phyloP scores from a whole-genome alignment of 352 stramenopile species.

The Pythium oligandrum region DNA sequence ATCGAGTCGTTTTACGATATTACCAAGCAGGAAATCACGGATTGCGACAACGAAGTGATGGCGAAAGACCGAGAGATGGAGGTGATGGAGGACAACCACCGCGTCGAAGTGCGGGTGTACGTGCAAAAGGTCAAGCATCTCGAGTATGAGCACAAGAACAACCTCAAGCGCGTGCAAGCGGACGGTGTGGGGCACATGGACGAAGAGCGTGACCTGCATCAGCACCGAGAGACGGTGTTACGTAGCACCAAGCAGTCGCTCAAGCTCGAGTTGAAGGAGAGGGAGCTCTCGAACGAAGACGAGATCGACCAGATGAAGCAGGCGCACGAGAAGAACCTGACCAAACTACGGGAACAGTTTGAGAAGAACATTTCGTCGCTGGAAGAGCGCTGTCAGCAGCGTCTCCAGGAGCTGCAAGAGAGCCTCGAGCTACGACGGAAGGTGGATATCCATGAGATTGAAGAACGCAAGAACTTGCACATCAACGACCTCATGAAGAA shows the following conservation, averaged over 20 bases:
- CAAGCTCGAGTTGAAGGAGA: constrained; percentile 80
- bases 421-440: constrained; percentile 90
- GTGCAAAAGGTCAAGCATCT: constrained; percentile 95
- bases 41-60: constrained; percentile 89
- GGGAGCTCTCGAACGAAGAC: constrained; percentile 82
- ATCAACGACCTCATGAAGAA: constrained; percentile 95
- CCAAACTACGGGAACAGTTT: constrained; percentile 89
- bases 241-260: constrained; percentile 69
- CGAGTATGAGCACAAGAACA: constrained; percentile 94
- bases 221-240: constrained; percentile 58
- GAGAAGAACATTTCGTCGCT: constrained; percentile 82
- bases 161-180: constrained; percentile 79
- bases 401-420: constrained; percentile 66
- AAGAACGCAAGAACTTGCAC: constrained; percentile 94
- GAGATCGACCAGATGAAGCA: constrained; percentile 89
- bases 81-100: constrained; percentile 94
- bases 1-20: constrained; percentile 95
- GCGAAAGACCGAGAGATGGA: constrained; percentile 94
- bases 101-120: constrained; percentile 91
- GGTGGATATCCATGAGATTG: constrained; percentile 91
- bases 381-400: constrained; percentile 59
- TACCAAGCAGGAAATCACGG: constrained; percentile 88
- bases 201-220: constrained; percentile 70
- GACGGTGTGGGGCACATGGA: constrained; percentile 65
- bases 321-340: constrained; percentile 90